Conservation (phyloP, 176 grass and related monocot species). For the Pharus latifolius region DNA sequence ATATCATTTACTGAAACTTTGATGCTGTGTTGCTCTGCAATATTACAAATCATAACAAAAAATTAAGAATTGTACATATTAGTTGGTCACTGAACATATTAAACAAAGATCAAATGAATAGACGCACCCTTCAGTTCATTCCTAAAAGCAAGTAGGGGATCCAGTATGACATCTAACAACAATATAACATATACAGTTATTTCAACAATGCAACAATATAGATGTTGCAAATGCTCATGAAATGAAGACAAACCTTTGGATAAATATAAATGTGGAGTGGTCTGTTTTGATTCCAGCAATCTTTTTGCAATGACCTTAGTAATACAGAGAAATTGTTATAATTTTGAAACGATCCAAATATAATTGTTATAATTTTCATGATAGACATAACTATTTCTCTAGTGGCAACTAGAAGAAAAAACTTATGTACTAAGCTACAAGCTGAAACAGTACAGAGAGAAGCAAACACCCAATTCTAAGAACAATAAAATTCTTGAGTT, state of each 20-base stretch:
- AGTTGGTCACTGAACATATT: background rate
- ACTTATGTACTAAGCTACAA: background rate
- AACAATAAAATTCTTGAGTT: background rate
- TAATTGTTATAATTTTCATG: too few species aligned
- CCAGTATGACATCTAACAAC: slow-evolving; percentile 77
- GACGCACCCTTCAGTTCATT: slow-evolving; percentile 78
- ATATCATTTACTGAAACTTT: slow-evolving; percentile 99
- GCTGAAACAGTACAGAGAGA: background rate
- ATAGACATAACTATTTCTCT: background rate
- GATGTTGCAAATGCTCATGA: slow-evolving; percentile 4
- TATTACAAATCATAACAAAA: slow-evolving; percentile 8
- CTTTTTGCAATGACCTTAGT: slow-evolving; percentile 86
- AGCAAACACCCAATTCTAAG: background rate
- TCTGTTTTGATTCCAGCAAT: slow-evolving; percentile 91
- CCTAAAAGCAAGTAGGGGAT: slow-evolving; percentile 85
- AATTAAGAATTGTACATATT: background rate
- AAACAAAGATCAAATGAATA: slow-evolving; percentile 16
- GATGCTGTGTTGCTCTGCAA: slow-evolving; percentile 75
- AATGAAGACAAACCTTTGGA: slow-evolving; percentile 58
- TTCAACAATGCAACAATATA: background rate
- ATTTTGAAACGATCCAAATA: background rate
- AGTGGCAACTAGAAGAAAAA: slow-evolving; percentile 6
- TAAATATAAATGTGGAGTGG: slow-evolving; percentile 87
- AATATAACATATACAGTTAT: slow-evolving; percentile 24
- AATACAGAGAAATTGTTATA: background rate